phyloP scores from a whole-genome alignment of 768 basidiomycete species.

The Panaeolus cyanescens region DNA sequence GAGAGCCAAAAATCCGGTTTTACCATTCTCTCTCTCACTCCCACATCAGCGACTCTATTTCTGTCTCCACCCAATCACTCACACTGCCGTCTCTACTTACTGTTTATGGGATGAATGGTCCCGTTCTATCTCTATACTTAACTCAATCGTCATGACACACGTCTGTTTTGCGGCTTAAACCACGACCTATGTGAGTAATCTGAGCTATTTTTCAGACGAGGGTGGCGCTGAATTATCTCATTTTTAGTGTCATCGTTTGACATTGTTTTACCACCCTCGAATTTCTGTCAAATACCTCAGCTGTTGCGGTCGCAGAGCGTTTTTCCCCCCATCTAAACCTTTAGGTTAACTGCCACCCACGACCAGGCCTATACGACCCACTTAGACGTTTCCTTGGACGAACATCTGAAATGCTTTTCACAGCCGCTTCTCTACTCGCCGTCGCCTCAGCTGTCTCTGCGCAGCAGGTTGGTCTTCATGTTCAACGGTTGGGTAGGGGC shows the following conservation, averaged over 20 bases:
- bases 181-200: background rate
- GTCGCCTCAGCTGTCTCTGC: slow-evolving; percentile 22
- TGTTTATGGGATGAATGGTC: background rate
- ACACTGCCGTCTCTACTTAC: background rate
- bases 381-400: background rate
- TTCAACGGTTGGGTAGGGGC: background rate
- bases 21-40: background rate
- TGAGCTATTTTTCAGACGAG: background rate
- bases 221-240: background rate
- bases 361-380: background rate
- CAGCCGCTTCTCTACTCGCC: slow-evolving; percentile 11
- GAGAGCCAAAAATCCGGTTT: background rate
- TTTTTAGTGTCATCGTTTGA: background rate
- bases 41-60: background rate
- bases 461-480: slow-evolving; percentile 11
- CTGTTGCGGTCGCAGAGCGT: background rate
- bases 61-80: background rate
- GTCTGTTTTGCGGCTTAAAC: background rate
- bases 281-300: slow-evolving; percentile 1
- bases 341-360: background rate
- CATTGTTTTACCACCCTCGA: background rate
- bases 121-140: background rate
- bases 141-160: background rate
- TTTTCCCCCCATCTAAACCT: background rate
- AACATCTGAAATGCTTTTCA: slow-evolving; percentile 12